These are phyloP conservation scores for Aspergillus quadrilineatus DNA, from an alignment of 2,329 filamentous ascomycete genomes.

Conservation along the genomic window DNA sequence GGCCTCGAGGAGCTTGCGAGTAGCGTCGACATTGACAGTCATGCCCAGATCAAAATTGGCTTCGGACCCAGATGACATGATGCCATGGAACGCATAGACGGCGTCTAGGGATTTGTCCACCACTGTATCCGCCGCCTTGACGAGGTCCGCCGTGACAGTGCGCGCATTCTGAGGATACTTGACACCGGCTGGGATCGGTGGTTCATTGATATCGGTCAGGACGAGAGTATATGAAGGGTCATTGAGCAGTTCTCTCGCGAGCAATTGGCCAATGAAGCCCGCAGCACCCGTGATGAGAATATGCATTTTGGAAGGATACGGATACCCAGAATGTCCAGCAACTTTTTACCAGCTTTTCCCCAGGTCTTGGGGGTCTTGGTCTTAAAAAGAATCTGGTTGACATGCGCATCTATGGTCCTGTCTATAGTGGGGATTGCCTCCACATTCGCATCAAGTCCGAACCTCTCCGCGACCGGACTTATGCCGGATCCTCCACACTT, in stretches of 20 bases:
- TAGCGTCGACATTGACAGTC: slow-evolving; percentile 61
- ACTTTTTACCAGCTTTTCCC: neutral
- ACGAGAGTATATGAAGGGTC: slow-evolving; percentile 50
- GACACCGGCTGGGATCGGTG: slow-evolving; percentile 51
- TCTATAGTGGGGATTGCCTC: slow-evolving; percentile 23
- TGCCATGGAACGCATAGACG: slow-evolving; percentile 64
- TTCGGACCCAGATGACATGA: slow-evolving; percentile 66
- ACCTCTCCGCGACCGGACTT: slow-evolving; percentile 35
- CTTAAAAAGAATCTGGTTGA: neutral
- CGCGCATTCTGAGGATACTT: slow-evolving; percentile 52
- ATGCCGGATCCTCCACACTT: slow-evolving; percentile 12
- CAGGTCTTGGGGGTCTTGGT: neutral
- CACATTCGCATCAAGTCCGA: slow-evolving; percentile 41
- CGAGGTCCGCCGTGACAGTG: slow-evolving; percentile 54
- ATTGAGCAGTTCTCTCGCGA: slow-evolving; percentile 57
- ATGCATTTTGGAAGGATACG: slow-evolving; percentile 34
- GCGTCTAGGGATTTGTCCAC: slow-evolving; percentile 49
- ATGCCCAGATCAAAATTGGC: slow-evolving; percentile 61
- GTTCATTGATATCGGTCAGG: slow-evolving; percentile 58
- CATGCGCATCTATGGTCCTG: slow-evolving; percentile 7
- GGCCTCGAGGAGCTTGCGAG: slow-evolving; percentile 54
- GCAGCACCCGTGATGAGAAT: slow-evolving; percentile 65
- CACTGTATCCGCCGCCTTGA: slow-evolving; percentile 42
- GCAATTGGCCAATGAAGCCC: slow-evolving; percentile 64
- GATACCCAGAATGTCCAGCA: neutral